Conservation (phyloP, 2,329 filamentous ascomycete genomes). For the Talaromyces sp. region DNA sequence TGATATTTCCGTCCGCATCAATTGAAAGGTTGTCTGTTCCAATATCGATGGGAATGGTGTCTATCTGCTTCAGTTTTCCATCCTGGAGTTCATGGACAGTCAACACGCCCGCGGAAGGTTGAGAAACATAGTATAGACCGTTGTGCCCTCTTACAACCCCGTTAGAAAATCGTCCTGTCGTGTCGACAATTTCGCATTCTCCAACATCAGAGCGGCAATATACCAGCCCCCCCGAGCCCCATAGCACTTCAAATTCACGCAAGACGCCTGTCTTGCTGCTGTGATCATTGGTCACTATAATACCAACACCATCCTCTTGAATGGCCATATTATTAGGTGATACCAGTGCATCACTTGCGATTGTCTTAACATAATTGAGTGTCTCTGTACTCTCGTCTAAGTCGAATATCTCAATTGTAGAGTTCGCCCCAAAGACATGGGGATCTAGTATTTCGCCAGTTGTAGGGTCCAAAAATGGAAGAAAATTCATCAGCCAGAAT, state of each 20-base stretch:
- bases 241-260: slow-evolving; percentile 27
- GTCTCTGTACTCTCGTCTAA: slow-evolving; percentile 23
- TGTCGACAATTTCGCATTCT: slow-evolving; percentile 30
- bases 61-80: slow-evolving; percentile 5
- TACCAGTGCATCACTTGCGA: slow-evolving; percentile 32
- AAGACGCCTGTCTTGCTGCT: slow-evolving; percentile 26
- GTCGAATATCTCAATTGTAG: slow-evolving; percentile 42
- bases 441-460: slow-evolving; percentile 36
- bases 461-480: slow-evolving; percentile 33
- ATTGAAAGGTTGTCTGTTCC: slow-evolving; percentile 42
- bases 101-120: slow-evolving; percentile 26
- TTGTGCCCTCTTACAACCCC: slow-evolving; percentile 36
- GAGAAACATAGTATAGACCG: slow-evolving; percentile 40
- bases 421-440: slow-evolving; percentile 35
- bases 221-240: slow-evolving; percentile 32
- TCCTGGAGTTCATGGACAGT: slow-evolving; percentile 21
- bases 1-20: slow-evolving; percentile 40
- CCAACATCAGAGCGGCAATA: slow-evolving; percentile 29
- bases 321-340: slow-evolving; percentile 41
- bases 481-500: slow-evolving; percentile 40
- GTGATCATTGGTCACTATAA: slow-evolving; percentile 44
- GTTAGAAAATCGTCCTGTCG: slow-evolving; percentile 32
- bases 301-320: slow-evolving; percentile 33
- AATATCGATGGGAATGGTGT: slow-evolving; percentile 29
- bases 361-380: slow-evolving; percentile 38